Percentiles rank a stretch among this genome's conserved stretches.
phyloP scores from a whole-genome alignment of 2,329 filamentous ascomycete genomes.

The Trichoderma pleuroti region DNA sequence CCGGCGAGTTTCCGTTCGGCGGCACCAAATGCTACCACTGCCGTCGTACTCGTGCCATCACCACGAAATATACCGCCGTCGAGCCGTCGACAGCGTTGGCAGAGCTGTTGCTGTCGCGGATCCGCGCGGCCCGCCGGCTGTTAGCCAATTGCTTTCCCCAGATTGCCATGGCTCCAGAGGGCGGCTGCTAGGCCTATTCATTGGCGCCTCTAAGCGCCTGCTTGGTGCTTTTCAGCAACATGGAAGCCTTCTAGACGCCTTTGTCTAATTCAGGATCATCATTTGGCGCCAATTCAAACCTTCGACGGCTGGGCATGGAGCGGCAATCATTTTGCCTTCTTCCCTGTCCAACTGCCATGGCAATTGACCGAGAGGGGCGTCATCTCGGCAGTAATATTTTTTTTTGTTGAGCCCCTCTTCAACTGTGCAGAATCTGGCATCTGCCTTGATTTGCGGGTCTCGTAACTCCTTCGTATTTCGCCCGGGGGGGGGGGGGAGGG shows the following conservation, averaged over 20 bases:
- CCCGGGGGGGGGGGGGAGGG: neutral
- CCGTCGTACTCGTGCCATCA: neutral
- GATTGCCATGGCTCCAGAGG: neutral
- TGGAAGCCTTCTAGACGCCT: constrained; percentile 5
- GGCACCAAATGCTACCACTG: neutral
- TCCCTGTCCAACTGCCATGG: neutral
- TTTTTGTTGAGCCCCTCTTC: constrained; percentile 17
- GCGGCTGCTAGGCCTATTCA: neutral
- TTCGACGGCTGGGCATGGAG: neutral
- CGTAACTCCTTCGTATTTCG: constrained; percentile 1
- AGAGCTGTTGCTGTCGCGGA: neutral
- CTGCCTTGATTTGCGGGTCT: constrained; percentile 5
- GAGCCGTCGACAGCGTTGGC: neutral
- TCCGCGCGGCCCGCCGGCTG: constrained; percentile 3
- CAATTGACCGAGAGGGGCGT: neutral
- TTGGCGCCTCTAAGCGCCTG: constrained; percentile 1
- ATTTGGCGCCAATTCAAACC: neutral
- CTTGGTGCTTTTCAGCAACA: neutral
- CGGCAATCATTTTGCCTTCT: neutral
- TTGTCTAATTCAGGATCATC: neutral
- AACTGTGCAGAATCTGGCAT: neutral
- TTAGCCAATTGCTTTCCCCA: constrained; percentile 7
- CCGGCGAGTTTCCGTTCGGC: neutral
- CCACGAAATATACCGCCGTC: neutral
- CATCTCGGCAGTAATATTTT: constrained; percentile 4